Evolutionary conservation across 345 rosid species (phyloP).

Genomic region (Pugionium cornutum): DNA sequence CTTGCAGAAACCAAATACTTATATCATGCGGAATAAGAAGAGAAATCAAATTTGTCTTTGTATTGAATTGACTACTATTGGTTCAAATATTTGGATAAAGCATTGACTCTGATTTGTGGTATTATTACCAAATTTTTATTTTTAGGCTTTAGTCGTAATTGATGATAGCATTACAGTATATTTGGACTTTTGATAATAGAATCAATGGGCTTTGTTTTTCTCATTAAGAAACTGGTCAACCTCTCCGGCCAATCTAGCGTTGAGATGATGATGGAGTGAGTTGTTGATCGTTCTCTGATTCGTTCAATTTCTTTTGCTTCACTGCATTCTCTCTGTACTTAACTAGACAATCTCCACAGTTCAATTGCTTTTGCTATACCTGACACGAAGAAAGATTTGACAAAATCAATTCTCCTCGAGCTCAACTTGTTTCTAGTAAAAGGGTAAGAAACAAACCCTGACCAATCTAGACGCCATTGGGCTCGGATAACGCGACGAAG

Average conservation of each 20-base stretch:
- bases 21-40: constrained; percentile 26
- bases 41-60: constrained; percentile 22
- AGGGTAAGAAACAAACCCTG: no score
- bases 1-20: constrained; percentile 18
- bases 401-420: no score
- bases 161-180: constrained; percentile 37
- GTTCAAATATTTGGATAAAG: constrained; percentile 30
- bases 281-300: constrained; percentile 42
- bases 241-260: constrained; percentile 37
- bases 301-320: constrained; percentile 46
- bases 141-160: constrained; percentile 25
- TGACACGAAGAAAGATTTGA: no score
- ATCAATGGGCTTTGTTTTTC: constrained; percentile 14
- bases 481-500: no score
- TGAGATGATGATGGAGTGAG: constrained; percentile 45
- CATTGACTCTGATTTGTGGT: constrained; percentile 25
- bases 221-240: constrained; percentile 32
- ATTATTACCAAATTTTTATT: constrained; percentile 30
- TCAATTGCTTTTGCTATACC: constrained; percentile 28
- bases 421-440: no score
- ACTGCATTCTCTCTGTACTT: constrained; percentile 43
- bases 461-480: no score
- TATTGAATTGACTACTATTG: constrained; percentile 24
- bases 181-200: constrained; percentile 34
- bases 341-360: constrained; percentile 57